Base-by-base conservation (phyloP, 2,329 filamentous ascomycete species). In the Neonectria magnoliae region DNA sequence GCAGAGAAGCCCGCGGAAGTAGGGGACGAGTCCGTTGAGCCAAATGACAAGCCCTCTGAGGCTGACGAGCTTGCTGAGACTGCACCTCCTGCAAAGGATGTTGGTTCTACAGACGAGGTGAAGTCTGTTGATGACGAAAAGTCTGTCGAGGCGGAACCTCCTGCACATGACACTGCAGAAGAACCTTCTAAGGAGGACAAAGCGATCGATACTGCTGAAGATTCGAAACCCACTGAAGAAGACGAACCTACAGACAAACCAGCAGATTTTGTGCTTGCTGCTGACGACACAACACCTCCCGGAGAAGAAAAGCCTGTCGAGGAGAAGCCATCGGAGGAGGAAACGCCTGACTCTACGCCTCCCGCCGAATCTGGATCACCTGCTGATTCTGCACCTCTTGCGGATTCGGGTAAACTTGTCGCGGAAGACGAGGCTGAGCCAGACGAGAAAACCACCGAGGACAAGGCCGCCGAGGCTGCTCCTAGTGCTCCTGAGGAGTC, bases 51-150 rank as follows among this genome's bases (percentile, higher is more conserved):
- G 6, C 47, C 53, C 1, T 50, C 29, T 5, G 53, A 57, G 36
- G 45, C 20, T 13, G 27, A n/a, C 0, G 20, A 42, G 27, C 38
- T 33, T 33, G 38, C 38, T 22, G 25, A 44, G 45, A 22, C 47
- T 14, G n/a, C 45, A n/a, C 27, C 48, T 9, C 29, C 45, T 41
- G 31, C 47, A 27, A 69, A 69, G 42, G 59, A 57, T 10, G 57
- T 36, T 6, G 42, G 56, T n/a, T 33, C 54, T 16, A 14, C 42
- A 16, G 42, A 56, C 27, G 54, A 44, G 9, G 53, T 38, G 16
- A 47, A 62, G 38, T 38, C 31, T 56, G n/a, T 31, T 22, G 55
- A 71, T 48, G 55, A 68, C 57, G 29, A 55, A 25, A 42, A 22
- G 9, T n/a, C 52, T 38, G 51, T 51, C 29, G 54, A 53, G 25